Base-by-base conservation (phyloP, 2,329 filamentous ascomycete species). In the Drechslerella stenobrocha region DNA sequence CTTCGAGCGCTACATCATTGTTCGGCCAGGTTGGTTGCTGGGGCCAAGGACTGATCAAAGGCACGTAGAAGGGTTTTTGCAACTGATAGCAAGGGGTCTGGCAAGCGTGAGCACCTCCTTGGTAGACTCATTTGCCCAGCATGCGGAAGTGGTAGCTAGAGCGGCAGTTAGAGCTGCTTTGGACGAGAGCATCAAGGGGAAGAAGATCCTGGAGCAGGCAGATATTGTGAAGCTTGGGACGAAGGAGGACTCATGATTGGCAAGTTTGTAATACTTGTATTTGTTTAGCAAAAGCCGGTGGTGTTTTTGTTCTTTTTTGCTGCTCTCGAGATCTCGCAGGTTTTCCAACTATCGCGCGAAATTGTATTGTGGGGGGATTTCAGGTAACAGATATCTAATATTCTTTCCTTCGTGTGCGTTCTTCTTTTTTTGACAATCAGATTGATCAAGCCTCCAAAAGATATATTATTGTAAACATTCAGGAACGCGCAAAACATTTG, bases 1-100 rank as follows among this genome's bases (percentile, higher is more conserved):
- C 2, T 96, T 96, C 74, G 87, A 91, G 50, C 84, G 88, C 71
- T 86, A 85, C 2, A 82, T 96, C 57, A 86, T 96, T 55, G 48
- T 87, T 37, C 77, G 85, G 44, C 91, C 91, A 0, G 91, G 88
- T 0, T 70, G 90, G 69, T 88, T 96, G 72, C 76, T 90, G 1
- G 91, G 91, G 1, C 75, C 82, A 13, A 81, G 91, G 58, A 81
- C 87, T 72, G 80, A 85, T 64, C 79, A 79, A 52, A 81, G 87
- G 52, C 75, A 80, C 0, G 76, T 79, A 4, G 89, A 90, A 74
- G 79, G 80, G 20, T 73, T 84, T 3, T 3, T 86, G 0, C 79
- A 83, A 71, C 78, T 77, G 42, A 22, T 88, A 35, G 82, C 87
- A 0, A 79, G 78, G 2, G 79, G 79, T 11, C 63, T 87, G 53